Evolutionary conservation across 805 yeast genomes (phyloP).

Genomic region (Nakazawaea laoshanensis): DNA sequence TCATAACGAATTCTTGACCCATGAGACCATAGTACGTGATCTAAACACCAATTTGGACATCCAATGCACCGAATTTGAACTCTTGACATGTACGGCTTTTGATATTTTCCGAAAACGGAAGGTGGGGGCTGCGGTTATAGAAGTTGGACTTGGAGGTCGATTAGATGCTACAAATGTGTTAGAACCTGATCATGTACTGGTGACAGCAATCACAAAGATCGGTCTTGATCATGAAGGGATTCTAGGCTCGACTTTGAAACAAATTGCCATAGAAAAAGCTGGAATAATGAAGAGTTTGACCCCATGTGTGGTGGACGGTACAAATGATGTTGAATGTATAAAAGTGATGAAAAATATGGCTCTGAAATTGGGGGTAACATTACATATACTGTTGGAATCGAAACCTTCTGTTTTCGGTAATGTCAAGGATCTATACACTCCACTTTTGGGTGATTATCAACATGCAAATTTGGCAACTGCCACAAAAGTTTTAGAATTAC

Average conservation of each 20-base stretch:
- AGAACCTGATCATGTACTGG: constrained; percentile 30
- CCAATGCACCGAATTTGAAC: constrained; percentile 83
- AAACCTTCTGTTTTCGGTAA: constrained; percentile 7
- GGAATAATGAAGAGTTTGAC: constrained; percentile 66
- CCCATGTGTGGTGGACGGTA: constrained; percentile 65
- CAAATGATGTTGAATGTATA: constrained; percentile 47
- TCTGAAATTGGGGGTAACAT: constrained; percentile 17
- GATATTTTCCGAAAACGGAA: constrained; percentile 52
- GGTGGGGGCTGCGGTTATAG: constrained; percentile 76
- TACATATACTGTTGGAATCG: constrained; percentile 13
- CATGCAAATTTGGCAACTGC: constrained; percentile 62
- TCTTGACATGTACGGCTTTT: constrained; percentile 79
- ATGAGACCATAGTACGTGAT: constrained; percentile 31
- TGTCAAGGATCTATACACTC: constrained; percentile 26
- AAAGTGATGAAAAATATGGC: constrained; percentile 35
- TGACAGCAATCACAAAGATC: constrained; percentile 74
- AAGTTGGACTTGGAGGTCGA: constrained; percentile 91
- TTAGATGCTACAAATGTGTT: constrained; percentile 84
- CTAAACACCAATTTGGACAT: constrained; percentile 32
- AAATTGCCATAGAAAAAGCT: constrained; percentile 75
- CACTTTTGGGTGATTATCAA: constrained; percentile 71
- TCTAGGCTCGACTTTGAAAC: constrained; percentile 55
- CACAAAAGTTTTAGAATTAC: constrained; percentile 39
- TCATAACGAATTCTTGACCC: constrained; percentile 30
- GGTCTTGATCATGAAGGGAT: constrained; percentile 80